Conservation (phyloP, 176 grass and related monocot genomes). For the Themeda triandra region DNA sequence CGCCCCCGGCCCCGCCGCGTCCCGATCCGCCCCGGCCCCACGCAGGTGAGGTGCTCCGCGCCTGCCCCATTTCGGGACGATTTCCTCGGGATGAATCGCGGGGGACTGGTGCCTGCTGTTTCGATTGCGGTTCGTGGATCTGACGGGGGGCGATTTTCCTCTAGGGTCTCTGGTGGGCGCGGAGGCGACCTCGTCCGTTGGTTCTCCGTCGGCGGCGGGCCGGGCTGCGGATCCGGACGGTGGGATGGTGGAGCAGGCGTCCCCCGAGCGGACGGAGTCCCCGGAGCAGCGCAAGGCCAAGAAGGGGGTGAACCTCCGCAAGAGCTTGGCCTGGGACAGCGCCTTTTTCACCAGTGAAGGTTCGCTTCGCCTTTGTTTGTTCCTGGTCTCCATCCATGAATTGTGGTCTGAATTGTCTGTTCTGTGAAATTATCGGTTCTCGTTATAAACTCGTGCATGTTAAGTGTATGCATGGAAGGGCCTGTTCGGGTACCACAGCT, state of each 20-base stretch:
- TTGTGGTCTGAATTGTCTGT: no score
- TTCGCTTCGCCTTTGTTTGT: background rate
- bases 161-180: background rate
- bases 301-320: constrained; percentile 51
- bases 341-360: constrained; percentile 88
- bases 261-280: constrained; percentile 45
- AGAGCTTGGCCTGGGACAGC: constrained; percentile 86
- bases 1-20: constrained; percentile 10
- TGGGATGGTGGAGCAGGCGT: constrained; percentile 16
- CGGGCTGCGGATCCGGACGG: constrained; percentile 9
- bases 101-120: background rate
- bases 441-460: no score
- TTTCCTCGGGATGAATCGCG: background rate
- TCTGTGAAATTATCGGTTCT: no score
- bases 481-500: no score
- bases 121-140: background rate
- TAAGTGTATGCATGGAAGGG: no score
- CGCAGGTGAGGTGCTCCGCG: background rate
- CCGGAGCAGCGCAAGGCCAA: constrained; percentile 45
- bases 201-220: constrained; percentile 6
- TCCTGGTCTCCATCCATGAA: no score
- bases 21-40: constrained; percentile 27
- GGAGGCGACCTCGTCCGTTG: background rate
- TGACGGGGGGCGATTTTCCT: background rate
- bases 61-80: background rate